Evolutionary conservation across 2,329 filamentous ascomycete genomes (phyloP).

Genomic region (Septoria linicola): DNA sequence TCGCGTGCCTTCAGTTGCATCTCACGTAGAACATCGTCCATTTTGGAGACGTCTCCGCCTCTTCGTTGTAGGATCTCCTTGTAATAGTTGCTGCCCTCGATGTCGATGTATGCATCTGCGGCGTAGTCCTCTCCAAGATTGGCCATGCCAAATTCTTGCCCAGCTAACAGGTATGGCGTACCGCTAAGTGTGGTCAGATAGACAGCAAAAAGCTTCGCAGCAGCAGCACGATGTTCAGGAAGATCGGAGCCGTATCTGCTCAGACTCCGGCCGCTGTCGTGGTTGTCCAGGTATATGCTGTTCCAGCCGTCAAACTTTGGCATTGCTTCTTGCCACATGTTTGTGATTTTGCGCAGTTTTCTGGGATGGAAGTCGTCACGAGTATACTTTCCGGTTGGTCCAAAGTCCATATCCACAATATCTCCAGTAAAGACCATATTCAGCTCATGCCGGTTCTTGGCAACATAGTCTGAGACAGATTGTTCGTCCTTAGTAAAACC

Average conservation of each 20-base stretch:
- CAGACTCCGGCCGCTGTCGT: slow-evolving; percentile 60
- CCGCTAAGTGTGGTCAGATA: slow-evolving; percentile 21
- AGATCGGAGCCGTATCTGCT: slow-evolving; percentile 60
- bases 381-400: slow-evolving; percentile 48
- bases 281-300: slow-evolving; percentile 63
- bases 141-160: slow-evolving; percentile 64
- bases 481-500: slow-evolving; percentile 43
- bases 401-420: slow-evolving; percentile 52
- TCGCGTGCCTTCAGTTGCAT: slow-evolving; percentile 19
- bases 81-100: slow-evolving; percentile 57
- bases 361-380: slow-evolving; percentile 50
- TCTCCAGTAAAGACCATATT: slow-evolving; percentile 74
- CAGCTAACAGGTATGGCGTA: slow-evolving; percentile 64
- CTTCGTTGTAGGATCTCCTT: slow-evolving; percentile 40
- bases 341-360: slow-evolving; percentile 52
- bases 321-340: slow-evolving; percentile 62
- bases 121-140: slow-evolving; percentile 47
- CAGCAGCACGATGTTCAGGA: slow-evolving; percentile 48
- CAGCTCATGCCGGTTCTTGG: slow-evolving; percentile 55
- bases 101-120: slow-evolving; percentile 49
- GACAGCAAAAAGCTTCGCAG: slow-evolving; percentile 55
- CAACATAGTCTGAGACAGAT: slow-evolving; percentile 45
- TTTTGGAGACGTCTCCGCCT: slow-evolving; percentile 5
- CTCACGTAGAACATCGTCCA: slow-evolving; percentile 17
- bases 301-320: slow-evolving; percentile 62